phyloP scores from a whole-genome alignment of 2,329 filamentous ascomycete genomes.

The Diaporthe helianthi region DNA sequence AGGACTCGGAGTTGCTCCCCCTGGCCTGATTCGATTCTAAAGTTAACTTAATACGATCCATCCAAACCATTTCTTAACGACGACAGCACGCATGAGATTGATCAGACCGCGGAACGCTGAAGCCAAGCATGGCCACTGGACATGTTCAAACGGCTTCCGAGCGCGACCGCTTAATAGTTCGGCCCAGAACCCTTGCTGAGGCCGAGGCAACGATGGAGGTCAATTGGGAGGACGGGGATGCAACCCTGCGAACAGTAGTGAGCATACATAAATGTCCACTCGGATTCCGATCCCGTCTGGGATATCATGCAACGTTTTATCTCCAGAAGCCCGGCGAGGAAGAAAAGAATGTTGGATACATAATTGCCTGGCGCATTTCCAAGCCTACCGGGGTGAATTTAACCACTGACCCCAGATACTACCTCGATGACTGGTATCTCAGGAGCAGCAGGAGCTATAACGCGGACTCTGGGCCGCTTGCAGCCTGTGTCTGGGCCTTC shows the following conservation, averaged over 20 bases:
- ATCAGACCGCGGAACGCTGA: neutral
- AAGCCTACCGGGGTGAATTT: neutral
- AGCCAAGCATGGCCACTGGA: neutral
- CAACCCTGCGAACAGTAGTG: neutral
- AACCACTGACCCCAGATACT: neutral
- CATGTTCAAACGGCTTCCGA: neutral
- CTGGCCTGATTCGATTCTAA: neutral
- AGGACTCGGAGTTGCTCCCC: too few species aligned
- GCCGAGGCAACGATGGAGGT: neutral
- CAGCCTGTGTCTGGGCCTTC: neutral
- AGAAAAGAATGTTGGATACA: neutral
- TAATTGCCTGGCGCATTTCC: slow-evolving; percentile 2
- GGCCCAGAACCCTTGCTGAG: neutral
- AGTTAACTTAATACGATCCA: neutral
- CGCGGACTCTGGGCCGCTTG: neutral
- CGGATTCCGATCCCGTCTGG: neutral
- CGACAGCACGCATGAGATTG: neutral
- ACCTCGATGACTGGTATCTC: neutral
- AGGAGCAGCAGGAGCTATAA: neutral
- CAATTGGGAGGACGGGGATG: neutral
- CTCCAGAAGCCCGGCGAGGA: neutral
- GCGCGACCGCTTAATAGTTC: too few species aligned
- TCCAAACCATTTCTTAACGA: neutral
- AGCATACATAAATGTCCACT: neutral
- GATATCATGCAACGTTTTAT: neutral